Evolutionary conservation across 2,329 filamentous ascomycete species (phyloP).

Genomic region (Phialemonium atrogriseum): DNA sequence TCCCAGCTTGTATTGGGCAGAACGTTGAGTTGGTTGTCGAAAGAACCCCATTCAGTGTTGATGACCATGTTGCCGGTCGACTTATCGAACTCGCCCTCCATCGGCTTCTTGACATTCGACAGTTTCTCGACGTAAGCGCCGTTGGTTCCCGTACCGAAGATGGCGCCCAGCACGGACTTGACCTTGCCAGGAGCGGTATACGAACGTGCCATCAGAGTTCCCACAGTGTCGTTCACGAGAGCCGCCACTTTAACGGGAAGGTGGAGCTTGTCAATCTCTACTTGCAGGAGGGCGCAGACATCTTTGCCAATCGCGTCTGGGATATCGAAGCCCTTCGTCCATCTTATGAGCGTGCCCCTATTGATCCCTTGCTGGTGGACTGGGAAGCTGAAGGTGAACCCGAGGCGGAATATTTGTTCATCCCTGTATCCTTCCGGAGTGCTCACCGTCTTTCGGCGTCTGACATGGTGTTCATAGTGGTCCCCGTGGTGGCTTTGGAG

Average conservation of each 20-base stretch:
- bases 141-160: slow-evolving; percentile 96
- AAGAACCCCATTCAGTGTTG: slow-evolving; percentile 98
- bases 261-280: slow-evolving; percentile 76
- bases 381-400: slow-evolving; percentile 98
- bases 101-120: slow-evolving; percentile 70
- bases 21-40: slow-evolving; percentile 87
- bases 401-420: slow-evolving; percentile 80
- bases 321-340: slow-evolving; percentile 99
- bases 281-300: slow-evolving; percentile 82
- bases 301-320: slow-evolving; percentile 90
- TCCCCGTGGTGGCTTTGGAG: slow-evolving; percentile 80
- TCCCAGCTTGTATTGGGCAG: slow-evolving; percentile 84
- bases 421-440: slow-evolving; percentile 53
- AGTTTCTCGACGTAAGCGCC: slow-evolving; percentile 95
- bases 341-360: slow-evolving; percentile 86
- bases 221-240: slow-evolving; percentile 94
- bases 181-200: slow-evolving; percentile 88
- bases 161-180: slow-evolving; percentile 83
- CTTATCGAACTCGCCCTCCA: slow-evolving; percentile 63
- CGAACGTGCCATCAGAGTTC: slow-evolving; percentile 93
- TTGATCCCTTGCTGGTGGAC: slow-evolving; percentile 93
- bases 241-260: slow-evolving; percentile 93
- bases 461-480: slow-evolving; percentile 66
- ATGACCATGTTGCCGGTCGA: slow-evolving; percentile 92
- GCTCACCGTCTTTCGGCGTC: slow-evolving; percentile 53